Evolutionary conservation across 345 rosid species (phyloP), one percentile per base, ranked within the genome.

Genomic region (Kandelia obovata): DNA sequence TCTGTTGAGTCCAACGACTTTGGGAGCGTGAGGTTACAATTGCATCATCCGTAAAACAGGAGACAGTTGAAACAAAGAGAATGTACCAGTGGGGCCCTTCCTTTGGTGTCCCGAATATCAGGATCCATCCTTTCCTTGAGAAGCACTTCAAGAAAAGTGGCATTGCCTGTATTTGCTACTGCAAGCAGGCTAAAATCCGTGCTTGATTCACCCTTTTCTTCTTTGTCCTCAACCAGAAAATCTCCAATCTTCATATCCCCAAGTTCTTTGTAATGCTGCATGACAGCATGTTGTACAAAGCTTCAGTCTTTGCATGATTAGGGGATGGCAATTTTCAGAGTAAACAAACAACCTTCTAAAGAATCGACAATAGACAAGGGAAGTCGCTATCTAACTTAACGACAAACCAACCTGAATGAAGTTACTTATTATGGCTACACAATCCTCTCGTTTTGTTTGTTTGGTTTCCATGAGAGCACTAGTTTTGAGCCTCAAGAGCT

Each of bases 91-190:
- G 93, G 92, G 37, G 96, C 86, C 85, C 83, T 86, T 53, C 96
- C 98, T 72, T 81, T 68, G 13, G 82, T 80, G 73, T 90, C 92
- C 37, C 84, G 77, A 58, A 85, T 74, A 61, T 90, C 92, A 71
- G 93, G 94, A 72, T 85, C 87, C 81, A 87, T 68, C 68, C 77
- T 93, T n/a, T 89, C 94, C 86, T 71, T 89, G 21, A 93, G 90
- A 76, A 88, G 92, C 77, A 87, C 92, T 58, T 89, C 91, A 8
- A 91, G 90, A 65, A 91, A 89, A 69, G 89, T 90, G 69, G 96
- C 87, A 68, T 91, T 89, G 63, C 96, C 97, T 9, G 91, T 79
- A 13, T 79, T 78, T 1, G 88, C 89, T 47, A 64, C 82, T 0
- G 83, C 77, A 21, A 89, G 77, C 78, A 91, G 78, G 80, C 82